phyloP scores from a whole-genome alignment of 1,284 basidiomycete species.

The Ceratobasidium theobromae region DNA sequence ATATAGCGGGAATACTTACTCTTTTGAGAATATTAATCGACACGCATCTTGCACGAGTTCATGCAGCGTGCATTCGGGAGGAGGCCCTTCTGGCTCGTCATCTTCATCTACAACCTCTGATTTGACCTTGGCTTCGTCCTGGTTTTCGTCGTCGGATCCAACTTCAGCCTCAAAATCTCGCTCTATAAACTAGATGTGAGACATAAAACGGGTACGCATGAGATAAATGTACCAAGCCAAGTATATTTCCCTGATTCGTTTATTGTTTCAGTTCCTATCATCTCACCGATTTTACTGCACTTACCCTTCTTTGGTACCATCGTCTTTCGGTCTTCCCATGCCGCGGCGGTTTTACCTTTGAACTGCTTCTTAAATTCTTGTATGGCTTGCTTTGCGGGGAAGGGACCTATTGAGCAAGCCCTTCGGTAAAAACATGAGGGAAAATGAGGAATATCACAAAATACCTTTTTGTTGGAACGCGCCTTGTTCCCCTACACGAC shows the following conservation, averaged over 20 bases:
- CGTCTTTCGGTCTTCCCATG: slow-evolving; percentile 57
- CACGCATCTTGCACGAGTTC: slow-evolving; percentile 43
- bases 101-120: slow-evolving; percentile 40
- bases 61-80: slow-evolving; percentile 53
- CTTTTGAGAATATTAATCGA: slow-evolving; percentile 42
- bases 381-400: slow-evolving; percentile 46
- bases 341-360: slow-evolving; percentile 53
- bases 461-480: slow-evolving; percentile 54
- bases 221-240: slow-evolving; percentile 53
- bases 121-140: slow-evolving; percentile 50
- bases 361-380: slow-evolving; percentile 63
- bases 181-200: slow-evolving; percentile 43
- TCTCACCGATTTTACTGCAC: slow-evolving; percentile 28
- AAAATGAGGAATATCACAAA: background rate
- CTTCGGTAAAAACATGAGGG: slow-evolving; percentile 40
- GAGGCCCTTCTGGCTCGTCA: slow-evolving; percentile 41
- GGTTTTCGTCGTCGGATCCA: slow-evolving; percentile 33
- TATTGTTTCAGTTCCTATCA: background rate
- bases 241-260: slow-evolving; percentile 53
- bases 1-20: slow-evolving; percentile 42
- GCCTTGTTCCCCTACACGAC: slow-evolving; percentile 59
- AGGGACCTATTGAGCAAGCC: slow-evolving; percentile 45
- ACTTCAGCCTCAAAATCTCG: slow-evolving; percentile 49
- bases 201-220: background rate
- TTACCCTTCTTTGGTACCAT: slow-evolving; percentile 57